Percentiles rank a stretch among this genome's conserved stretches.
phyloP scores from a whole-genome alignment of 2,329 filamentous ascomycete species.

The Aspergillus pseudonomiae region DNA sequence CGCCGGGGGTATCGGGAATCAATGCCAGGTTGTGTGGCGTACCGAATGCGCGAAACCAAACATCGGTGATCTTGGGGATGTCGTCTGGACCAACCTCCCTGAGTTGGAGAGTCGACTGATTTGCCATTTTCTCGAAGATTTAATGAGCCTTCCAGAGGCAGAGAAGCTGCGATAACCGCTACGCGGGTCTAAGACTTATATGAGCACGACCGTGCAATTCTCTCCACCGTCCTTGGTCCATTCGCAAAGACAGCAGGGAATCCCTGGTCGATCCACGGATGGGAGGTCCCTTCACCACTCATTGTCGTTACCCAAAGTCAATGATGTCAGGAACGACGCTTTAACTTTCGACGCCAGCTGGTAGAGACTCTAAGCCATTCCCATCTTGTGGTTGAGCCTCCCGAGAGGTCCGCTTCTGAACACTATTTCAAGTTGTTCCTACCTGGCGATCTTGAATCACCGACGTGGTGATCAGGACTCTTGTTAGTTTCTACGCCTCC shows the following conservation, averaged over 20 bases:
- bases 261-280: neutral
- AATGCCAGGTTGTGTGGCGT: neutral
- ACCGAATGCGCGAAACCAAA: neutral
- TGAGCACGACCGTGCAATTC: neutral
- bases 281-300: neutral
- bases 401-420: too few species aligned
- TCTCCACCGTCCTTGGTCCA: neutral
- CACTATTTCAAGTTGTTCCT: too few species aligned
- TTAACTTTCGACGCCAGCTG: neutral
- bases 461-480: neutral
- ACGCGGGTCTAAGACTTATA: neutral
- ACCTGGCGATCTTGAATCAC: neutral
- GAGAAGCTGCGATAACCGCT: neutral
- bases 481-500: neutral
- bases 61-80: neutral
- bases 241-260: neutral
- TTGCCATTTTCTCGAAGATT: neutral
- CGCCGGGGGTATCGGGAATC: neutral
- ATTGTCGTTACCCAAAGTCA: neutral
- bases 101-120: neutral
- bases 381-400: too few species aligned
- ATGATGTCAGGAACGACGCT: neutral
- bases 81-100: neutral
- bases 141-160: neutral
- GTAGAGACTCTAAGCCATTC: neutral